Evolutionary conservation across 2,329 filamentous ascomycete species (phyloP), one percentile per base, ranked within the genome.

Genomic region (Nemania bipapillata): DNA sequence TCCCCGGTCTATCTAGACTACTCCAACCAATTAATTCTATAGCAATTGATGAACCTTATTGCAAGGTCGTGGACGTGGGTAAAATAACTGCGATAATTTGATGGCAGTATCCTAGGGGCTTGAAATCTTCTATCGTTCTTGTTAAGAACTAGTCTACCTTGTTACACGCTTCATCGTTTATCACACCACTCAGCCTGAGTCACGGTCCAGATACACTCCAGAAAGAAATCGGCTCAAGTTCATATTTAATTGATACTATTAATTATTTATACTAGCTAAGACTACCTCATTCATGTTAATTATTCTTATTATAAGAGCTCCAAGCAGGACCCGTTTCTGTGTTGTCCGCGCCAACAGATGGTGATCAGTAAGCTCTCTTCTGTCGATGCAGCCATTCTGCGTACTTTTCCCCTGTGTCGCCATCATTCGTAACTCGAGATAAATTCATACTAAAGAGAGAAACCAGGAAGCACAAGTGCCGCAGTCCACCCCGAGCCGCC

Each of bases 401-500:
- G 40, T 6, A 8, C n/a, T 37, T 35, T 58, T 9, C 2, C 26
- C 40, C 22, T 24, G 20, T 20, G 8, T 22, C n/a, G 6, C n/a
- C 26, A 8, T 24, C 32, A 35, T 37, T 35, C 24, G 8, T 8
- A n/a, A 20, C 62, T 35, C 45, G 30, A 53, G 9, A 26, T 17
- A 17, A 32, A 59, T 57, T 17, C 28, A 42, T n/a, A 40, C 32
- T 9, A 17, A 35, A 9, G 24, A 22, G 17, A 42, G 17, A 45
- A 53, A 32, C 6, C 9, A 55, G 26, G 15, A 32, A 20, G 30
- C 8, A 49, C 22, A 26, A 4, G 20, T 32, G 20, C 52, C 50
- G 8, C 42, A 49, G 7, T 50, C 9, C 22, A 63, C 53, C 53
- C 47, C 37, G 47, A 63, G 54, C 59, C 68, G 60, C 56, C 32